Percentiles rank a stretch among this genome's conserved stretches.
These are phyloP conservation scores for Harringtonia lauricola DNA, from an alignment of 2,329 filamentous ascomycete species.

Conservation along the genomic window DNA sequence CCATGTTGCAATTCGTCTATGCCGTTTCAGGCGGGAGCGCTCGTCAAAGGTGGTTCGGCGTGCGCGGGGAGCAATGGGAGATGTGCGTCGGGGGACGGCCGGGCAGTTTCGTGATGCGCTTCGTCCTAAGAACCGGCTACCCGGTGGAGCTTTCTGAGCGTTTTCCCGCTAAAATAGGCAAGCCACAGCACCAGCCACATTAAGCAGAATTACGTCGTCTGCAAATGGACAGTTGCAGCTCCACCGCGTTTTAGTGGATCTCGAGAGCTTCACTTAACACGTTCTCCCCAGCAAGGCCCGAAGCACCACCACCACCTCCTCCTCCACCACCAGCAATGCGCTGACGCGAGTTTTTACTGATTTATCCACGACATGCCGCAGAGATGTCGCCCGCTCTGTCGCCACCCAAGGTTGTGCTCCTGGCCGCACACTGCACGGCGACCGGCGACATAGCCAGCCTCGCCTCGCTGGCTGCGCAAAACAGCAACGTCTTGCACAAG, in stretches of 20 bases:
- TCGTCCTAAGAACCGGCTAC: not conserved
- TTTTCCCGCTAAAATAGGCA: not conserved
- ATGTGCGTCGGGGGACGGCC: not conserved
- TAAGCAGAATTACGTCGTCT: slow-evolving; percentile 12
- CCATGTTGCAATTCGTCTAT: slow-evolving; percentile 38
- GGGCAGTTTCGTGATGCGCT: not conserved
- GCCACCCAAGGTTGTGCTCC: slow-evolving; percentile 57
- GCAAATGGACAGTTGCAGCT: slow-evolving; percentile 7
- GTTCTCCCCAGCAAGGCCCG: too few species aligned
- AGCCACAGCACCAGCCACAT: slow-evolving; percentile 11
- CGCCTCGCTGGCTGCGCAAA: slow-evolving; percentile 43
- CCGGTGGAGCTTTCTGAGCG: not conserved
- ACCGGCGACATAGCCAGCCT: slow-evolving; percentile 54
- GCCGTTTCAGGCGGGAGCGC: not conserved
- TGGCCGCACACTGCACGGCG: slow-evolving; percentile 60
- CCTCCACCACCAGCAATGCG: too few species aligned
- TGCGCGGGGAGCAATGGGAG: not conserved
- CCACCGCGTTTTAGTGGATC: too few species aligned
- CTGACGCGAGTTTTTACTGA: too few species aligned
- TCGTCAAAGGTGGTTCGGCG: slow-evolving; percentile 3
- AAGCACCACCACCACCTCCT: too few species aligned
- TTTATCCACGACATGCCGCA: not conserved
- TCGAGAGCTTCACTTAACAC: too few species aligned
- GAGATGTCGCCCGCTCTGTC: slow-evolving; percentile 30
- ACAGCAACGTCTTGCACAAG: slow-evolving; percentile 46